Conservation (phyloP, 371 early-diverging fungal genomes). For the Chytridium lagenaria region DNA sequence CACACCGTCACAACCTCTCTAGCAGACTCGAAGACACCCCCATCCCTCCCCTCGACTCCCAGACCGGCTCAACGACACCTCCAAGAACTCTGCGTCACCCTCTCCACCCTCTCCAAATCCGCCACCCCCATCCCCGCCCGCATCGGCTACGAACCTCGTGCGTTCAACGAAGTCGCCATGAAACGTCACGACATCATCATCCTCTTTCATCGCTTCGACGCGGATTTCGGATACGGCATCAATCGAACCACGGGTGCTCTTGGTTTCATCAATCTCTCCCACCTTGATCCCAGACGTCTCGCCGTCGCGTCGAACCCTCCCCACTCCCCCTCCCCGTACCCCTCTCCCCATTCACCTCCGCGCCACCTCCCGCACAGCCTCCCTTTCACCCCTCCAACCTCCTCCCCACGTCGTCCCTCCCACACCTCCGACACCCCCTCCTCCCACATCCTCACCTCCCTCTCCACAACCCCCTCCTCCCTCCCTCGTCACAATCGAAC, state of each 20-base stretch:
- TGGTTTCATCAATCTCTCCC: slow-evolving; percentile 30
- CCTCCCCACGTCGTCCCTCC: neutral
- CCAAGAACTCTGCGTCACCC: slow-evolving; percentile 22
- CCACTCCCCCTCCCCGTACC: slow-evolving; percentile 15
- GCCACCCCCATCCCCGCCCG: slow-evolving; percentile 23
- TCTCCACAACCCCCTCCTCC: neutral
- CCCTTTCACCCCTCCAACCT: neutral
- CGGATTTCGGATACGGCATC: slow-evolving; percentile 28
- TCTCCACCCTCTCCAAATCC: slow-evolving; percentile 10
- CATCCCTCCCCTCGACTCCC: neutral
- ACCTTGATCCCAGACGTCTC: slow-evolving; percentile 28
- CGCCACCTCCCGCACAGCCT: neutral
- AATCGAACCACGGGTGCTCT: slow-evolving; percentile 23
- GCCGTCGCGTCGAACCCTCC: slow-evolving; percentile 17
- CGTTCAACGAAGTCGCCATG: slow-evolving; percentile 31
- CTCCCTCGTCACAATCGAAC: neutral
- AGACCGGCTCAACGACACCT: slow-evolving; percentile 10
- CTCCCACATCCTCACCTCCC: neutral
- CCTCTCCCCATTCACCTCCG: too few relatives aligned
- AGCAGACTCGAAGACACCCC: slow-evolving; percentile 3
- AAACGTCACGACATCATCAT: slow-evolving; percentile 21
- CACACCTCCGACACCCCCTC: neutral
- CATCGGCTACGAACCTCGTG: slow-evolving; percentile 32
- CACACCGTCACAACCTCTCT: neutral
- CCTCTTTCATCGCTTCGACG: slow-evolving; percentile 31